Conservation (phyloP, 345 rosid species). For the Toxicodendron radicans region DNA sequence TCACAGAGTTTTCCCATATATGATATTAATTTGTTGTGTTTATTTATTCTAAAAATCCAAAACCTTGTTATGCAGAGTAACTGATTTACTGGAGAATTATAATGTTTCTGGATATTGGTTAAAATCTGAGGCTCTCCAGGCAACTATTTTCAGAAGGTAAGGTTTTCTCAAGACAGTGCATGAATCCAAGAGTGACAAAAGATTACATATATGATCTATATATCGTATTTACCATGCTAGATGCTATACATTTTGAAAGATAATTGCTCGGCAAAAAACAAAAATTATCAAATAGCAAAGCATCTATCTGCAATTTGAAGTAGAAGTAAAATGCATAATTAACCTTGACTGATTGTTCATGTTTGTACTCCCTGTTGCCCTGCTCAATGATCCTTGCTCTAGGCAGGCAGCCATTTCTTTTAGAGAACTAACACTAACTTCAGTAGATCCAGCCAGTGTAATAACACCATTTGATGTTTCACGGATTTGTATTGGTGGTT, state of each 20-base stretch:
- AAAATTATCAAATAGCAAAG: background rate
- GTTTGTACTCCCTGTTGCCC: conserved; percentile 99
- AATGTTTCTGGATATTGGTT: background rate
- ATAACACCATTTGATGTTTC: conserved; percentile 96
- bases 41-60: too few relatives aligned
- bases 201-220: background rate
- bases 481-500: conserved; percentile 94
- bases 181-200: background rate
- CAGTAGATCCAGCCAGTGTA: conserved; percentile 98
- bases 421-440: conserved; percentile 67
- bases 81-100: background rate
- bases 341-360: conserved; percentile 99
- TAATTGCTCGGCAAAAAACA: background rate
- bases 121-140: background rate
- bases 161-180: background rate
- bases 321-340: background rate
- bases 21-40: too few relatives aligned
- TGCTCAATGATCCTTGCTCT: conserved; percentile 89
- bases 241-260: background rate
- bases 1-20: too few relatives aligned
- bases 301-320: background rate
- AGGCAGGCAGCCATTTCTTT: conserved; percentile 95
- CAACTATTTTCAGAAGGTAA: background rate
- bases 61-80: background rate
- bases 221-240: background rate